Evolutionary conservation across 805 yeast species (phyloP), one percentile per base, ranked within the genome.

Genomic region (Candida chauliodis): DNA sequence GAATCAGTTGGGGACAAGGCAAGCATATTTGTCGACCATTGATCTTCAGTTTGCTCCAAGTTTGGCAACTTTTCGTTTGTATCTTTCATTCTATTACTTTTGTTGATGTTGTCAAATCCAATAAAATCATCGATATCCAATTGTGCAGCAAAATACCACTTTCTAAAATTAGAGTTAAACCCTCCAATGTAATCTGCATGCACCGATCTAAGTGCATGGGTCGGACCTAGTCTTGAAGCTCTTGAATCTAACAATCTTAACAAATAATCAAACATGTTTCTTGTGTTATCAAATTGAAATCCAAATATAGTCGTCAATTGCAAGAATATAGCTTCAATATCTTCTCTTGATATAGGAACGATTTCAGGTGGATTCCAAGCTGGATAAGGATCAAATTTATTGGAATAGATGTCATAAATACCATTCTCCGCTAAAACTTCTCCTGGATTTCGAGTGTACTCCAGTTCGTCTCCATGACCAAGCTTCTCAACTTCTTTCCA

Each of bases 161-260:
- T 83, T 42, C 73, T 70, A 53, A 76, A 84, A 51, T 84, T 84
- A 1, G 91, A 66, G 47, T 79, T 75, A 3, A 69, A 50, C 0
- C 91, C 93, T 3, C 88, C 86, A 51, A 84, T 78, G 51, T 82
- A 84, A 53, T 84, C 91, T 1, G 81, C 81, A 56, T 84, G 90
- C 8, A 84, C 49, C 0, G 84, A 67, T 37, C 64, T 61, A 30
- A 84, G 66, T 1, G 90, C 87, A 17, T 61, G 63, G 4, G 42
- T 45, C 0, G 85, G 76, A 1, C 73, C 66, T 75, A 78, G 72
- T 47, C 91, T 66, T 1, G 87, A 75, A 1, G 88, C 76, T 45
- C 89, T 67, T 0, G 88, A 81, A 48, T 82, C 89, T 26, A 82
- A 63, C 44, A 80, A 56, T 46, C 75, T 63, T 73, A 82, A 61